Evolutionary conservation across 2,329 filamentous ascomycete genomes (phyloP), one percentile per base, ranked within the genome.

Genomic region (Paecilomyces niveus): DNA sequence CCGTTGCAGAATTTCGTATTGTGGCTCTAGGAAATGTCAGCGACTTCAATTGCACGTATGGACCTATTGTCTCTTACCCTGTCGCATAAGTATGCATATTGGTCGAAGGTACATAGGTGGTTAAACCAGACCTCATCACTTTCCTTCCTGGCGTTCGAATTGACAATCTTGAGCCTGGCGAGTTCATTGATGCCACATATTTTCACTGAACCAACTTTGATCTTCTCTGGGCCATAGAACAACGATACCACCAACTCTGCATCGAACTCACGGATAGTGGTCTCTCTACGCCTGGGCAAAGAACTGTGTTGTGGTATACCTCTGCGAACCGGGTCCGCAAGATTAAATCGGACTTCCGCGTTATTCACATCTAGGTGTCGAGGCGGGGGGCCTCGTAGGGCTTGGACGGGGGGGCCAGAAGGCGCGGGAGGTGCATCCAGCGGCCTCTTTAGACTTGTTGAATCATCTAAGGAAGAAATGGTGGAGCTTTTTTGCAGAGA

Each of bases 101-200:
- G 61, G 3, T 68, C 58, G 1, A 65, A 31, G 2, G 65, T 69
- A 60, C 68, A 74, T 1, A 70, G 24, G 31, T 76, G 59, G 22
- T 66, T 63, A 59, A 76, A 74, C 65, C 70, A 70, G 18, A 76
- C 39, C 39, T 21, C 39, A 18, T 68, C 62, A 18, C 72, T 59
- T 1, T 54, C 55, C 7, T 18, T 10, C 3, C 26, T 54, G 26
- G 33, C 52, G 55, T 66, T 72, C 1, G 61, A 54, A 22, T 53
- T 54, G 1, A 65, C 31, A 9, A 74, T 59, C 21, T 57, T 63
- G 29, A 3, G 21, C n/a, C 56, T 57, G n/a, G 55, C 61, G n/a
- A 4, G n/a, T 0, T 2, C 7, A 18, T 56, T 55, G 18, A 71
- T 33, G 15, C 70, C 68, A 54, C 69, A 71, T 24, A 76, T 29